phyloP scores from a whole-genome alignment of 2,329 filamentous ascomycete genomes.

The Aspergillus pseudotamarii region DNA sequence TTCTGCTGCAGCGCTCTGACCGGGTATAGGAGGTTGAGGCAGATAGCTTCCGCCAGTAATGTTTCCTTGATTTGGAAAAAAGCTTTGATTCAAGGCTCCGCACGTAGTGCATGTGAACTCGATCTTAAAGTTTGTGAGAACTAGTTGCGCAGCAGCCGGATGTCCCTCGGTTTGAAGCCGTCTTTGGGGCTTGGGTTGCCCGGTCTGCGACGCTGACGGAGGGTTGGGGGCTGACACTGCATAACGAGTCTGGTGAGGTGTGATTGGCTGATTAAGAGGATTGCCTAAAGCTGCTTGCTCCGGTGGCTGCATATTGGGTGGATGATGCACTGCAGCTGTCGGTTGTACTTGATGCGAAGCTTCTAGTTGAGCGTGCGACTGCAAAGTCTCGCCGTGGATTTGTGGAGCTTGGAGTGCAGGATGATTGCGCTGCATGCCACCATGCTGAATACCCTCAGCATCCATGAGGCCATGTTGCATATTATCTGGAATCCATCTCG shows the following conservation, averaged over 20 bases:
- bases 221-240: slow-evolving; percentile 23
- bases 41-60: slow-evolving; percentile 34
- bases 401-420: slow-evolving; percentile 21
- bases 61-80: slow-evolving; percentile 42
- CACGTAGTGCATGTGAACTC: slow-evolving; percentile 44
- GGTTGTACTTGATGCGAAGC: slow-evolving; percentile 19
- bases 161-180: slow-evolving; percentile 30
- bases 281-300: slow-evolving; percentile 26
- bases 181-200: slow-evolving; percentile 25
- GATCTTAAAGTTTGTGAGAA: slow-evolving; percentile 43
- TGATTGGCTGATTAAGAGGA: slow-evolving; percentile 26
- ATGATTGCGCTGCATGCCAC: slow-evolving; percentile 25
- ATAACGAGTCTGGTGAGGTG: slow-evolving; percentile 27
- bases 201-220: slow-evolving; percentile 22
- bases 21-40: slow-evolving; percentile 25
- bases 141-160: slow-evolving; percentile 30
- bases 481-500: slow-evolving; percentile 37
- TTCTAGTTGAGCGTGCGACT: slow-evolving; percentile 17
- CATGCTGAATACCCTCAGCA: slow-evolving; percentile 24
- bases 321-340: slow-evolving; percentile 19
- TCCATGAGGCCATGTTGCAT: slow-evolving; percentile 32
- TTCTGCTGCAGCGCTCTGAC: slow-evolving; percentile 21
- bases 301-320: slow-evolving; percentile 26
- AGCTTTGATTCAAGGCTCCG: slow-evolving; percentile 42
- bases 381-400: slow-evolving; percentile 24